Percentiles rank a stretch among this genome's conserved stretches.
phyloP scores from a whole-genome alignment of 768 basidiomycete genomes.

The Lyophyllum atratum region DNA sequence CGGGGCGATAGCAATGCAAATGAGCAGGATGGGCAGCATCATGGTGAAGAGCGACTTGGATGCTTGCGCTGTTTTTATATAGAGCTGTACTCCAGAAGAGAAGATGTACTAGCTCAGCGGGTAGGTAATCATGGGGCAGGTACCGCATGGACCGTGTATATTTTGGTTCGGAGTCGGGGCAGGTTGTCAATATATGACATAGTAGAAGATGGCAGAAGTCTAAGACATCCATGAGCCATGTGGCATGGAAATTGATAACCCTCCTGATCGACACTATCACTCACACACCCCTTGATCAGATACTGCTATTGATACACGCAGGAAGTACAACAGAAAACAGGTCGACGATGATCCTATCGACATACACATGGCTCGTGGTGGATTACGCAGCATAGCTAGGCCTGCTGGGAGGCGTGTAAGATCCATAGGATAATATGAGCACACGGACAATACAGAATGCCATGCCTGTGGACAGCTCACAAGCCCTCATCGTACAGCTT shows the following conservation, averaged over 20 bases:
- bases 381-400: too few species aligned
- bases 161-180: not conserved
- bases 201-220: not conserved
- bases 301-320: slow-evolving; percentile 12
- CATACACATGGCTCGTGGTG: too few species aligned
- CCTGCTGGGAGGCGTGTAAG: too few species aligned
- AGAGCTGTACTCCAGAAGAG: not conserved
- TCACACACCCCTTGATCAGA: too few species aligned
- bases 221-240: not conserved
- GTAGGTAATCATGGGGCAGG: not conserved
- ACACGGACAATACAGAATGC: not conserved
- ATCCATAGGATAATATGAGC: too few species aligned
- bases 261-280: too few species aligned
- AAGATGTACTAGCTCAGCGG: not conserved
- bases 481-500: slow-evolving; percentile 94
- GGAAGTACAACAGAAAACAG: not conserved
- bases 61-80: not conserved
- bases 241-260: not conserved
- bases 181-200: too few species aligned
- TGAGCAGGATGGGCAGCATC: slow-evolving; percentile 9
- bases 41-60: not conserved
- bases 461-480: slow-evolving; percentile 34
- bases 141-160: slow-evolving; percentile 1
- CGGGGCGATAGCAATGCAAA: slow-evolving; percentile 7
- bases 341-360: not conserved